These are phyloP conservation scores for Streptanthus diversifolius DNA, from an alignment of 345 rosid species.

Conservation along the genomic window DNA sequence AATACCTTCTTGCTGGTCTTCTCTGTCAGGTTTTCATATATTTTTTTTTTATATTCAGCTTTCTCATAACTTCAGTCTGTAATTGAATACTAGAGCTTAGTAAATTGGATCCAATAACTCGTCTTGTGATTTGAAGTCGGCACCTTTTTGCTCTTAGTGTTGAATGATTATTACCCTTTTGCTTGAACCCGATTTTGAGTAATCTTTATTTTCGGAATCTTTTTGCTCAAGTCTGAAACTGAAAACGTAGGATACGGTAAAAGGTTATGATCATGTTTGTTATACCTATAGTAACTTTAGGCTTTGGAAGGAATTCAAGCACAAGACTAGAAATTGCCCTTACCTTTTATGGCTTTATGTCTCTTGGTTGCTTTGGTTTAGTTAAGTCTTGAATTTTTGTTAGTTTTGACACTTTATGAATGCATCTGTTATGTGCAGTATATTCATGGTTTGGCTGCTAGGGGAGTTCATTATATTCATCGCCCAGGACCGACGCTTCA, in stretches of 20 bases:
- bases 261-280: slow-evolving; percentile 38
- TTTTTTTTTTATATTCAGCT: not conserved
- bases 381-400: not conserved
- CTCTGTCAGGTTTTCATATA: slow-evolving; percentile 72
- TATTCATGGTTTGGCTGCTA: slow-evolving; percentile 80
- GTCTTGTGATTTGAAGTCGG: not conserved
- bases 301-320: not conserved
- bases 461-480: slow-evolving; percentile 93
- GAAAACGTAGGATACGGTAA: slow-evolving; percentile 36
- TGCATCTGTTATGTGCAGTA: slow-evolving; percentile 49
- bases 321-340: slow-evolving; percentile 27
- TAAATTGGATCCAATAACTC: not conserved
- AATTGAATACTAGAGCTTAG: not conserved
- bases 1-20: slow-evolving; percentile 78
- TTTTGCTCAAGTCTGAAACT: not conserved
- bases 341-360: slow-evolving; percentile 6
- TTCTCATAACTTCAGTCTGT: not conserved
- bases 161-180: not conserved
- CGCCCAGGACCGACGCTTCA: slow-evolving; percentile 84
- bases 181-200: not conserved
- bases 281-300: slow-evolving; percentile 13
- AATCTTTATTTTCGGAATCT: not conserved
- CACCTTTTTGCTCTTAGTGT: not conserved
- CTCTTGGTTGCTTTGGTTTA: not conserved
- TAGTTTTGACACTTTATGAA: not conserved